These are phyloP conservation scores for Amylocarpus encephaloides DNA, from an alignment of 2,329 filamentous ascomycete species.

Conservation along the genomic window DNA sequence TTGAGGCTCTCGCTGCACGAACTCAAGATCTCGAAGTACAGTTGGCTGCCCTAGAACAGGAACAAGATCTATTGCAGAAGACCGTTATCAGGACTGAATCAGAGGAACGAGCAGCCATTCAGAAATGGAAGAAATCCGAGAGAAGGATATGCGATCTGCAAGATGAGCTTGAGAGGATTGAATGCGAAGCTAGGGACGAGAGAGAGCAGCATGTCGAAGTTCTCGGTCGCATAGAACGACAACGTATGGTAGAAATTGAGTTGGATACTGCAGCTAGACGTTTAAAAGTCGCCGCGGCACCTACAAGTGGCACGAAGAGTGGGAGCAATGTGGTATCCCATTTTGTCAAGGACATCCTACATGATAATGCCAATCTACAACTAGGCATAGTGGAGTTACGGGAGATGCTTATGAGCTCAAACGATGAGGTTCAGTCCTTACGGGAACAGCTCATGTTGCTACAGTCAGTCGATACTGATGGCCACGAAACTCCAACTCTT, in stretches of 20 bases:
- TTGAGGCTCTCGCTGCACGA: conserved; percentile 67
- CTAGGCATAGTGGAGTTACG: conserved; percentile 84
- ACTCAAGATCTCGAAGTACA: conserved; percentile 77
- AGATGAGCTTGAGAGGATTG: conserved; percentile 82
- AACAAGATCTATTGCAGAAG: conserved; percentile 68
- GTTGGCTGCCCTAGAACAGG: conserved; percentile 69
- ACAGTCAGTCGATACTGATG: conserved; percentile 52
- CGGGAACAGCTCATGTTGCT: conserved; percentile 76
- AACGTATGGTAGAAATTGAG: conserved; percentile 75
- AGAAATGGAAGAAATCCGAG: conserved; percentile 82
- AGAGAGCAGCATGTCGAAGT: conserved; percentile 75
- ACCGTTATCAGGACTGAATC: conserved; percentile 61
- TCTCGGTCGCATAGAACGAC: conserved; percentile 74
- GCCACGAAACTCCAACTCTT: conserved; percentile 47
- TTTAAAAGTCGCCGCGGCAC: conserved; percentile 65
- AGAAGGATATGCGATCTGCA: conserved; percentile 70
- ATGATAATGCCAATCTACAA: conserved; percentile 92
- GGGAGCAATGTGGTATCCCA: conserved; percentile 76
- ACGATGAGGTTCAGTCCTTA: conserved; percentile 85
- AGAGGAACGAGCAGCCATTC: conserved; percentile 71
- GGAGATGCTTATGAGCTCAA: conserved; percentile 84
- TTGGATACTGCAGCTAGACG: conserved; percentile 72
- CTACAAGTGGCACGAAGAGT: conserved; percentile 51
- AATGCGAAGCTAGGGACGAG: conserved; percentile 75
- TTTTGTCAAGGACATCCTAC: conserved; percentile 90